Base-by-base conservation (phyloP, 2,329 filamentous ascomycete species). In the Raffaelea deltoideospora region DNA sequence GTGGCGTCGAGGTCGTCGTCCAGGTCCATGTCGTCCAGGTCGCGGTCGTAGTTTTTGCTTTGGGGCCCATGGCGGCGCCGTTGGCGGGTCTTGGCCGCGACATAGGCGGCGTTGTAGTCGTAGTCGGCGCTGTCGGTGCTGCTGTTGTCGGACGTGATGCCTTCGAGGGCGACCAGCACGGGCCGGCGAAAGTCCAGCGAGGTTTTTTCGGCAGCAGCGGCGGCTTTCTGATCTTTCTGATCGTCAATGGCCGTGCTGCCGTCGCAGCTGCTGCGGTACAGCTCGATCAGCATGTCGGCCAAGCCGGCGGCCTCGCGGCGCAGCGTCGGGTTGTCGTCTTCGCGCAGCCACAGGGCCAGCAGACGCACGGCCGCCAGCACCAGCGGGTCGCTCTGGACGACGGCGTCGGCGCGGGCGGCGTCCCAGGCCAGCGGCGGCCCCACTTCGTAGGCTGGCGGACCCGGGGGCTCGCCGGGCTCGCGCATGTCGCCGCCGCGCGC, bases 261-360 rank as follows among this genome's bases (percentile, higher is more conserved):
- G 37, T 19, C 20, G 45, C 36, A 2, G 40, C 40, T 26, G 15
- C 9, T 19, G 26, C 58, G 58, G 50, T 80, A 81, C 1, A 81
- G 56, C 11, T 76, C 72, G 36, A 78, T 49, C 23, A 80, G 60
- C 60, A 81, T 67, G 44, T 81, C 77, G 41, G 64, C 65, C 34
- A 81, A 53, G 0, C 72, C 74, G 0, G 65, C 62, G 10, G 65
- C 67, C 46, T 77, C 69, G 34, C 59, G 64, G 10, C 73, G 58
- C 28, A 80, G 48, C 8, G 58, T 53, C 13, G 73, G 67, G 29
- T 72, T 73, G 29, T 80, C 76, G 39, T 82, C 76, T 43, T 82
- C 77, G 8, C 72, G 61, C n/a, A 81, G 56, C 78, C 78, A 82
- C 15, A 80, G 61, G 1, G 73, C 65, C 22, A 81, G 48, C 0